Percentiles rank a stretch among this genome's conserved stretches.
These are phyloP conservation scores for Penicillium antarcticum DNA, from an alignment of 495 filamentous ascomycete genomes.

Conservation along the genomic window DNA sequence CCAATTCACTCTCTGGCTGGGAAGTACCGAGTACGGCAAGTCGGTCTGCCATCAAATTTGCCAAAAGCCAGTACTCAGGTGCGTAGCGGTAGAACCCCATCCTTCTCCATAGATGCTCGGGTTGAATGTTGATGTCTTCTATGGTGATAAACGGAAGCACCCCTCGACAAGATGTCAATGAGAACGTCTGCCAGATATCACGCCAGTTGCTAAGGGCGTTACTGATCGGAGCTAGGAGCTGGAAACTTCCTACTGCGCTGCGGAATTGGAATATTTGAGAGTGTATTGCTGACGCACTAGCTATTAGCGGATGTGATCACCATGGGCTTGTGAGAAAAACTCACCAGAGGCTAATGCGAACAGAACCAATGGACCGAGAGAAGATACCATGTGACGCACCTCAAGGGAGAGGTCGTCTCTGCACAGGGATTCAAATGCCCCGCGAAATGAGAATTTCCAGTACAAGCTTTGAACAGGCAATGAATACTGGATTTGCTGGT, in stretches of 20 bases:
- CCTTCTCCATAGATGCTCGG: constrained; percentile 14
- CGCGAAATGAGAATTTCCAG: constrained; percentile 15
- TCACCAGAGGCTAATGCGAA: constrained; percentile 18
- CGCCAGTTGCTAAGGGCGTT: constrained; percentile 16
- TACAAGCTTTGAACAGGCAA: constrained; percentile 7
- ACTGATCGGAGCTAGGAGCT: constrained; percentile 9
- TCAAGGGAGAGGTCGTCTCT: not conserved
- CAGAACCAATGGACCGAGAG: constrained; percentile 17
- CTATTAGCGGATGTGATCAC: not conserved
- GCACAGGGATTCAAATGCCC: constrained; percentile 10
- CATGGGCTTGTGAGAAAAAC: not conserved
- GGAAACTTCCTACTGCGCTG: constrained; percentile 12
- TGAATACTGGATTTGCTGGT: constrained; percentile 6
- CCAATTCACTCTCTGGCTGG: constrained; percentile 1
- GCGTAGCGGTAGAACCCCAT: constrained; percentile 19
- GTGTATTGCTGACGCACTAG: constrained; percentile 5
- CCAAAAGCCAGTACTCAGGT: constrained; percentile 21
- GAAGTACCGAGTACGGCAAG: constrained; percentile 1
- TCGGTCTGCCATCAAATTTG: constrained; percentile 17
- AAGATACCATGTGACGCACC: constrained; percentile 1
- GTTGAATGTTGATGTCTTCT: constrained; percentile 1
- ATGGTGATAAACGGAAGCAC: constrained; percentile 11
- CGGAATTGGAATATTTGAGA: constrained; percentile 24
- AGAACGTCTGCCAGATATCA: constrained; percentile 15
- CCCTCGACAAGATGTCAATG: not conserved